Evolutionary conservation across 164 flowering plant species (phyloP).

Genomic region (Sedum album): DNA sequence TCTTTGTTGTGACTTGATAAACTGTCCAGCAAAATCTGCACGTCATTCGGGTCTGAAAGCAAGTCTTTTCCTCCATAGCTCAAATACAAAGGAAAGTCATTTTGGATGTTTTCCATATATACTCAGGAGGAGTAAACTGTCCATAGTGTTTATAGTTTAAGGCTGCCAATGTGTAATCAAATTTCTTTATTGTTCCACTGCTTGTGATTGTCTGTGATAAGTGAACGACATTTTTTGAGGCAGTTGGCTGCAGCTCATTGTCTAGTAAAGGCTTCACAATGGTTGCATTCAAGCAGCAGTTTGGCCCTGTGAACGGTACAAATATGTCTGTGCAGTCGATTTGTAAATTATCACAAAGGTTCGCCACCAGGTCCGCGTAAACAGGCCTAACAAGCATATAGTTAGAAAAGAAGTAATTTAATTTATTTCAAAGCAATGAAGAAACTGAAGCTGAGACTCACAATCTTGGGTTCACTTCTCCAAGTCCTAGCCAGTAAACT

Average conservation of each 20-base stretch:
- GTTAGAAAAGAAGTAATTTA: too few species aligned
- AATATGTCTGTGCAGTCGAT: constrained; percentile 44
- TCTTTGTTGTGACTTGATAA: constrained; percentile 51
- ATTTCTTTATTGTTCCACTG: constrained; percentile 46
- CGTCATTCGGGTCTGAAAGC: constrained; percentile 61
- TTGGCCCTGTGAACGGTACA: constrained; percentile 48
- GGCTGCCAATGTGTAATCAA: constrained; percentile 38
- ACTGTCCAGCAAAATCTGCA: constrained; percentile 31
- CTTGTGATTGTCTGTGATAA: constrained; percentile 39
- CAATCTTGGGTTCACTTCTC: constrained; percentile 52
- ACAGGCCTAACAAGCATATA: constrained; percentile 23
- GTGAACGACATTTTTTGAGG: constrained; percentile 75
- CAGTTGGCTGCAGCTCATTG: constrained; percentile 60
- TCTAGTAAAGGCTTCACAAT: constrained; percentile 30
- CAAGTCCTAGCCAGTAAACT: constrained; percentile 34
- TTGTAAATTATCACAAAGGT: constrained; percentile 36
- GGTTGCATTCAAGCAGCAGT: constrained; percentile 67
- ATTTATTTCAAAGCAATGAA: too few species aligned
- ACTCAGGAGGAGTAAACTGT: constrained; percentile 56
- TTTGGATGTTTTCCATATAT: constrained; percentile 60
- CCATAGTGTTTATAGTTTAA: constrained; percentile 56
- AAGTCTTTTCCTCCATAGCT: constrained; percentile 67
- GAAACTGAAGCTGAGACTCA: constrained; percentile 16
- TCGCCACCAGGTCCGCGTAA: constrained; percentile 27
- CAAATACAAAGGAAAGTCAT: constrained; percentile 58